phyloP scores from a whole-genome alignment of 805 yeast species.

The Blastobotrys americana region DNA sequence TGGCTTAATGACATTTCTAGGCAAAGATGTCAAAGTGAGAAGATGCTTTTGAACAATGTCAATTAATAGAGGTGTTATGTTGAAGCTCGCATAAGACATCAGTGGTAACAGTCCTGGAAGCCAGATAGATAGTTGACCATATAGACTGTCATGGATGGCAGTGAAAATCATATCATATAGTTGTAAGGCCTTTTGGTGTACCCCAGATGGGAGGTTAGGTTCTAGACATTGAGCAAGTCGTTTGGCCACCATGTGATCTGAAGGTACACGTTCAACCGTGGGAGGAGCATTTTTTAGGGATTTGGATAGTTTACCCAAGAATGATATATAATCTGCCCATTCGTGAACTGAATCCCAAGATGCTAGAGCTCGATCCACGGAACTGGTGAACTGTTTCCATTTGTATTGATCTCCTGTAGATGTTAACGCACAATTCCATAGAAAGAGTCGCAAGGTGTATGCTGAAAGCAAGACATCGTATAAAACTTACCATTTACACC shows the following conservation, averaged over 20 bases:
- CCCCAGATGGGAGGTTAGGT: constrained; percentile 86
- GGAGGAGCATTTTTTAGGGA: constrained; percentile 44
- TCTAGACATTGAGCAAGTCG: constrained; percentile 73
- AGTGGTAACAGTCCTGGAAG: constrained; percentile 88
- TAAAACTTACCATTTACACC: neutral
- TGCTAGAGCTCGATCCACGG: constrained; percentile 63
- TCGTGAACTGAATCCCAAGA: constrained; percentile 79
- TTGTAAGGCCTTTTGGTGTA: constrained; percentile 79
- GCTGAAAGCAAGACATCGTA: neutral
- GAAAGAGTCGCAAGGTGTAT: neutral
- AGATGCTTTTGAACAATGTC: constrained; percentile 52
- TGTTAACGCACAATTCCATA: neutral
- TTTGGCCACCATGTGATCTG: constrained; percentile 58
- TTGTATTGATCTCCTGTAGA: constrained; percentile 36
- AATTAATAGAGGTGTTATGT: constrained; percentile 73
- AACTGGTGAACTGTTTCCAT: constrained; percentile 61
- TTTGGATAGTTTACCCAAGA: constrained; percentile 69
- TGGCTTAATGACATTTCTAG: constrained; percentile 59
- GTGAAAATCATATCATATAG: constrained; percentile 66
- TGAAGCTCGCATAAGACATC: constrained; percentile 80
- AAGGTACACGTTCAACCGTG: constrained; percentile 35
- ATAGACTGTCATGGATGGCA: constrained; percentile 52
- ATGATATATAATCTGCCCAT: constrained; percentile 98
- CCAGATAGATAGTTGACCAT: constrained; percentile 64
- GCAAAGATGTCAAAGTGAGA: constrained; percentile 42